Evolutionary conservation across 1,284 basidiomycete species (phyloP), one percentile per base, ranked within the genome.

Genomic region (Cutaneotrichosporon mucoides): DNA sequence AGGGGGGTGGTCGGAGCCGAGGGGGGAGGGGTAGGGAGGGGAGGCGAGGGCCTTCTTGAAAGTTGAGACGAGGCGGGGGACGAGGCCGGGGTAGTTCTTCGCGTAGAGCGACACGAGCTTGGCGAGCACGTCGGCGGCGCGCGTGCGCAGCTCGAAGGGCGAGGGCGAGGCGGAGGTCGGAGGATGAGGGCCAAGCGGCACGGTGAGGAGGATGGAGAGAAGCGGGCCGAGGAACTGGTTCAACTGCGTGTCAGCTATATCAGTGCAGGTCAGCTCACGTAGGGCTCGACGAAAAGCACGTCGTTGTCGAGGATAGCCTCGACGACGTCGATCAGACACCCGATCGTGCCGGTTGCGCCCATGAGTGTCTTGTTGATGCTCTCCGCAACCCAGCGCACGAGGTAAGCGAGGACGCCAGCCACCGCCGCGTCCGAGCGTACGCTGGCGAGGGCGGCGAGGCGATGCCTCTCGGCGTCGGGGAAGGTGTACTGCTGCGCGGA

Each of bases 151-250:
- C 49, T 86, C 85, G 59, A 62, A 73, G 3, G 70, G 57, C 12
- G 68, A 57, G 8, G 68, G 69, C 45, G 54, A 53, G 13, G 63
- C 65, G 6, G 73, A 70, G 41, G 58, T 38, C 53, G 65, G 69
- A 43, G 63, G 74, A 62, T 63, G 73, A 56, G 75, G 73, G 2
- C 81, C 79, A 6, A 96, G 84, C 8, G 88, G 84, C 0, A 91
- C 89, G 59, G 95, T 90, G 6, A 98, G 83, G 52, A 98, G 84
- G 62, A 89, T 88, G 4, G 94, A 95, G 34, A 99, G 85, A 44
- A 97, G 84, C 0, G 93, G 88, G 0, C 94, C 94, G 10, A 99
- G 85, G 50, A 98, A 84, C 87, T 98, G 95, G 72, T 98, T 95
- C 5, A 99, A 36, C 46, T 48, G 46, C 12, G 10, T 24, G 34